Conservation (phyloP, 2,329 filamentous ascomycete species). For the Xylariomycetidae sp. region DNA sequence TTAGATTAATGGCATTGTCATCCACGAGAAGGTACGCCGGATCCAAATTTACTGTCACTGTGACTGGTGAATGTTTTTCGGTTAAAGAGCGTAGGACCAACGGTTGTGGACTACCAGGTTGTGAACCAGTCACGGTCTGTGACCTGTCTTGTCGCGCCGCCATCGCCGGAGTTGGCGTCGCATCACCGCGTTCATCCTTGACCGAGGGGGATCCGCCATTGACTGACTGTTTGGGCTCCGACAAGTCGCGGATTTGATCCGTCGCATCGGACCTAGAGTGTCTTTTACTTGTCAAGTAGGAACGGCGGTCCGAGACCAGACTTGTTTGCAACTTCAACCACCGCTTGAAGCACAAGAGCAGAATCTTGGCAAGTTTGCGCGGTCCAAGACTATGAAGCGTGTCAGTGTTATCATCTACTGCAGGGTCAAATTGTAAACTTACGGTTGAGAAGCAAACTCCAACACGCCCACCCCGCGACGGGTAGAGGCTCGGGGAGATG, state of each 20-base stretch:
- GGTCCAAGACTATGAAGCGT: constrained; percentile 26
- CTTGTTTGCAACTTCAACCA: constrained; percentile 7
- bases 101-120: constrained; percentile 6
- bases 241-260: background rate
- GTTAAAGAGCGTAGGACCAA: background rate
- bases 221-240: background rate
- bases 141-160: too few species aligned
- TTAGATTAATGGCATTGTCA: constrained; percentile 35
- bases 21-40: constrained; percentile 31
- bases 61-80: constrained; percentile 9
- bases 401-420: background rate
- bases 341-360: constrained; percentile 12
- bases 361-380: constrained; percentile 31
- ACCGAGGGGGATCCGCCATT: too few species aligned
- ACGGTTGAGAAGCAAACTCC: constrained; percentile 36
- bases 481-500: constrained; percentile 9
- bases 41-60: background rate
- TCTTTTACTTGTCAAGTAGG: background rate
- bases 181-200: too few species aligned
- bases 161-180: too few species aligned
- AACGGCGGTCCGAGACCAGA: background rate
- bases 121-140: too few species aligned
- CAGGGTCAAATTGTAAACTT: constrained; percentile 9
- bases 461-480: constrained; percentile 19
- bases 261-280: constrained; percentile 1